A percentile compares a stretch with the other conserved stretches of the same genome.
These are phyloP conservation scores for Globisporangium solare DNA, from an alignment of 352 stramenopile genomes.

Conservation along the genomic window DNA sequence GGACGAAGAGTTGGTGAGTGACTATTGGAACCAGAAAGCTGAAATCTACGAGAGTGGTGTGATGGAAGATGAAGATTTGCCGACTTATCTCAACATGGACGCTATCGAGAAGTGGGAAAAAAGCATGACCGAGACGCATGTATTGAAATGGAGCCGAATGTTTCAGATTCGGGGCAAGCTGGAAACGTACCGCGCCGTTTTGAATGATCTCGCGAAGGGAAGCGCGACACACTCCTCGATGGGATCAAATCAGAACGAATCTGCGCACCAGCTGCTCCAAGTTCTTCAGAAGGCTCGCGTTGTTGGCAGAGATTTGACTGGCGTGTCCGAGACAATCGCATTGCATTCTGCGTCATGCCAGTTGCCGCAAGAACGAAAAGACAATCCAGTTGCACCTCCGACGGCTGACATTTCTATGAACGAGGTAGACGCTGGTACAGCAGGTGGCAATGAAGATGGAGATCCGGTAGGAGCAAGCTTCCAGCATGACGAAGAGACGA, in stretches of 20 bases:
- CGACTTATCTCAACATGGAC: constrained; percentile 16
- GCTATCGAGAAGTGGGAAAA: constrained; percentile 34
- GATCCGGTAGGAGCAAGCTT: neutral
- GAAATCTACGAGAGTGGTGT: constrained; percentile 1
- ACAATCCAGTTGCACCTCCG: neutral
- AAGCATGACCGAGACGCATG: constrained; percentile 18
- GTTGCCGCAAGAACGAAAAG: constrained; percentile 13
- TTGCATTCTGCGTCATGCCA: constrained; percentile 40
- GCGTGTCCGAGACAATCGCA: constrained; percentile 30
- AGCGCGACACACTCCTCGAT: constrained; percentile 2
- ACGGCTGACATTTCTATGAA: neutral
- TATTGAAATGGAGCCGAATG: constrained; percentile 46
- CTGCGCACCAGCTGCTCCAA: constrained; percentile 22
- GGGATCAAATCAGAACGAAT: constrained; percentile 10
- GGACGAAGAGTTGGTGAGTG: constrained; percentile 25
- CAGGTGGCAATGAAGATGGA: constrained; percentile 4
- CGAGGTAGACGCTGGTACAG: neutral
- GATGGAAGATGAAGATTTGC: constrained; percentile 6
- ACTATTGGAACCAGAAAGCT: constrained; percentile 45
- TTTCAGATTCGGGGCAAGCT: constrained; percentile 32
- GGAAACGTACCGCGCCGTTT: constrained; percentile 28
- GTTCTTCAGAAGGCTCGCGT: constrained; percentile 24
- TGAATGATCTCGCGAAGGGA: constrained; percentile 30
- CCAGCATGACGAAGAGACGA: neutral
- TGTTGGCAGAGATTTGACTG: constrained; percentile 26